Evolutionary conservation across 805 yeast species (phyloP).

Genomic region (Barnettozyma sucrosica): DNA sequence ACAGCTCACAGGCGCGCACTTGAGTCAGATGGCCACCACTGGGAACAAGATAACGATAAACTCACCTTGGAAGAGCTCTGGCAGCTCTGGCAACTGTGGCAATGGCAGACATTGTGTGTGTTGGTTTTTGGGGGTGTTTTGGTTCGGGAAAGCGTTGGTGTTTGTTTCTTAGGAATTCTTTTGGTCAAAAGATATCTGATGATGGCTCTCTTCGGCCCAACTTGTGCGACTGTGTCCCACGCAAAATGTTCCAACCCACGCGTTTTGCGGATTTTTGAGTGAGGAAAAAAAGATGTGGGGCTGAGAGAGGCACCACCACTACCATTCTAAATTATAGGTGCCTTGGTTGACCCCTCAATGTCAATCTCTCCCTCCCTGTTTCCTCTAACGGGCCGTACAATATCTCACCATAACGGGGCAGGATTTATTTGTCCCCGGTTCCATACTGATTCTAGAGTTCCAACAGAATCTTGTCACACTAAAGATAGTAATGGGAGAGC

Average conservation of each 20-base stretch:
- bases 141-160: background rate
- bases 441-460: too few relatives aligned
- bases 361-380: too few relatives aligned
- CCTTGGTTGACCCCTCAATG: too few relatives aligned
- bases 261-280: background rate
- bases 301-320: background rate
- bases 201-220: background rate
- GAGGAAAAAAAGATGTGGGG: background rate
- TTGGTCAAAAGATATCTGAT: background rate
- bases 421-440: too few relatives aligned
- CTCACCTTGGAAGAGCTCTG: constrained; percentile 6
- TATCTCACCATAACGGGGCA: too few relatives aligned
- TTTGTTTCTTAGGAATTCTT: background rate
- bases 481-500: too few relatives aligned
- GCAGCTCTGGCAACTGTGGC: constrained; percentile 16
- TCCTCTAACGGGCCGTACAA: too few relatives aligned
- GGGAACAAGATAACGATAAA: background rate
- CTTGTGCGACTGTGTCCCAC: background rate
- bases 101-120: constrained; percentile 16
- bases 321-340: too few relatives aligned
- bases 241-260: background rate
- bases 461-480: too few relatives aligned
- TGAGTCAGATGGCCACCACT: background rate
- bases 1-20: background rate
- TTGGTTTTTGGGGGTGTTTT: background rate